A percentile compares a stretch with the other conserved stretches of the same genome.
Evolutionary conservation across 495 filamentous ascomycete genomes (phyloP).

Genomic region (Xylaria acuta): DNA sequence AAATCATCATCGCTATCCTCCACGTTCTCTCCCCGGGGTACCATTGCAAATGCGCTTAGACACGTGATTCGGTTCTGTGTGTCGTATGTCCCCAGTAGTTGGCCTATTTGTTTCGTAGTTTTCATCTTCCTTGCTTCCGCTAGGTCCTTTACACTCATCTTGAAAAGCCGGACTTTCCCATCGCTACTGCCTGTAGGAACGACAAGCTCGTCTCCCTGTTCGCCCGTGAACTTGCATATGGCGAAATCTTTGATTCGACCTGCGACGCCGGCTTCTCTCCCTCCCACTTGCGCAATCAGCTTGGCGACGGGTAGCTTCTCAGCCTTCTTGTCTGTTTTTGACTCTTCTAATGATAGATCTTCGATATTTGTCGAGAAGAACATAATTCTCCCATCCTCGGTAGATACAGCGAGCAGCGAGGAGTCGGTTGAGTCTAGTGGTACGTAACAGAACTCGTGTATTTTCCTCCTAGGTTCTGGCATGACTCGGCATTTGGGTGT

Average conservation of each 20-base stretch:
- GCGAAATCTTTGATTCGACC: slow-evolving; percentile 90
- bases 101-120: slow-evolving; percentile 65
- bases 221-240: slow-evolving; percentile 57
- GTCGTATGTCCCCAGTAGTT: slow-evolving; percentile 77
- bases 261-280: slow-evolving; percentile 66
- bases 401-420: slow-evolving; percentile 76
- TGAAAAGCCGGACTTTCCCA: slow-evolving; percentile 80
- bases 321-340: slow-evolving; percentile 29
- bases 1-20: slow-evolving; percentile 57
- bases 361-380: slow-evolving; percentile 74
- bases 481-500: slow-evolving; percentile 74
- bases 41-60: slow-evolving; percentile 84
- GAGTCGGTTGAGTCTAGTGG: slow-evolving; percentile 52
- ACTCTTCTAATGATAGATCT: slow-evolving; percentile 35
- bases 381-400: slow-evolving; percentile 86
- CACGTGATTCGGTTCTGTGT: slow-evolving; percentile 92
- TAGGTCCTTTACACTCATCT: slow-evolving; percentile 54
- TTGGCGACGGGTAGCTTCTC: slow-evolving; percentile 55
- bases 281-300: slow-evolving; percentile 78
- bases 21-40: slow-evolving; percentile 56
- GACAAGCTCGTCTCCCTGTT: slow-evolving; percentile 53
- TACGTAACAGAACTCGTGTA: slow-evolving; percentile 82
- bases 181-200: slow-evolving; percentile 84
- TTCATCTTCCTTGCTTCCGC: slow-evolving; percentile 34
- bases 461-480: slow-evolving; percentile 72